Base-by-base conservation (phyloP, 1,284 basidiomycete genomes). In the Moesziomyces aphidis region DNA sequence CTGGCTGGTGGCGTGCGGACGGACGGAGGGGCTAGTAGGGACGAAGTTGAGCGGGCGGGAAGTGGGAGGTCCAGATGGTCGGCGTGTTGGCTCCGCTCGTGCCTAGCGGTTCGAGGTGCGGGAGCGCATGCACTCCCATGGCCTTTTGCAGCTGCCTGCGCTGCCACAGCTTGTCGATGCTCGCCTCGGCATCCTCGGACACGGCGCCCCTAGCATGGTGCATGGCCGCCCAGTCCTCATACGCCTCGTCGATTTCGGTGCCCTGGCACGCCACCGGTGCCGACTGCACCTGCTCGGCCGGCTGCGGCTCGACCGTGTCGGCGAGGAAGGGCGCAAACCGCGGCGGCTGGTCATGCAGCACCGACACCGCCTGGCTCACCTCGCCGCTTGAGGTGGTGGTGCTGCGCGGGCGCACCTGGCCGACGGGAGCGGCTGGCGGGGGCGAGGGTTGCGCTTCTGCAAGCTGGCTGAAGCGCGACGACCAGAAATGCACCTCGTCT, bases 181-280 rank as follows among this genome's bases (percentile, higher is more conserved):
- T 67, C 13, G 64, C 31, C 44, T 71, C 63, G 31, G 66, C 58
- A 50, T 75, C 73, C 26, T 75, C 73, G 9, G 55, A 56, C 1
- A 46, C 61, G 0, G 61, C 73, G 13, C 71, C 71, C n/a, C 61
- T 48, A 21, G 71, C 71, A 6, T 68, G 71, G 24, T 65, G 71
- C 58, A 73, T 68, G 4, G 71, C 71, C 22, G 71, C 71, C 71
- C 71, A 73, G 39, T 73, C 71, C 28, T 73, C 63, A 34, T 71
- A 67, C 8, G 61, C 68, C 50, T 75, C 67, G 53, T 63, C 72
- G 34, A 66, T 44, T 13, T 62, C 55, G 2, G 55, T 21, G 0
- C 55, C 59, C 4, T 62, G 51, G 36, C 22, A 56, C 13, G 10
- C 42, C 19, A n/a, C 17, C 9, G 31, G 50, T 21, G 39, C 24